Conservation (phyloP, 345 rosid genomes). For the Heritiera fomes region DNA sequence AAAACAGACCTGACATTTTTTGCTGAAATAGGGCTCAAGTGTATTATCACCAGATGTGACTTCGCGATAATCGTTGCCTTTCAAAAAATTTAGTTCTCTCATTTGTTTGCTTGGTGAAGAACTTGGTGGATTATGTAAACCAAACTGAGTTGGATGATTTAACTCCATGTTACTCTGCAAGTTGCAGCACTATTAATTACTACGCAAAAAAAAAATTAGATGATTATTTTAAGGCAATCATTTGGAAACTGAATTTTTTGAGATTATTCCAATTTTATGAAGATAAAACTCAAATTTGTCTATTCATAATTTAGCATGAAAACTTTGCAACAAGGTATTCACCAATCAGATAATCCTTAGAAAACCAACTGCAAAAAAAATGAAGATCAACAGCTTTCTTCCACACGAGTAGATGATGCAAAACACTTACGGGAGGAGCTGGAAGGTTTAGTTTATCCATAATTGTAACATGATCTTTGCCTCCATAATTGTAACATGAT, state of each 20-base stretch:
- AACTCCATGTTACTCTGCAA: constrained; percentile 28
- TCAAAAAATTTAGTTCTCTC: constrained; percentile 38
- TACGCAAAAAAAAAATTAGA: neutral
- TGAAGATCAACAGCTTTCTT: neutral
- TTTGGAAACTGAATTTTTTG: neutral
- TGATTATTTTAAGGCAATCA: neutral
- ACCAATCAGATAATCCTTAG: neutral
- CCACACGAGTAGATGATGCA: neutral
- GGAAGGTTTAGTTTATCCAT: neutral
- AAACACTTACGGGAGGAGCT: neutral
- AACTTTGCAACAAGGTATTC: neutral
- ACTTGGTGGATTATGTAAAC: constrained; percentile 28
- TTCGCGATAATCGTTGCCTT: constrained; percentile 29
- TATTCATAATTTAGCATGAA: constrained; percentile 2
- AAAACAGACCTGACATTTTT: constrained; percentile 48
- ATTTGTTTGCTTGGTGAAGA: constrained; percentile 31
- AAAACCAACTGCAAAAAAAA: neutral
- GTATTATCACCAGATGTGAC: constrained; percentile 39
- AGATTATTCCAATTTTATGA: constrained; percentile 13
- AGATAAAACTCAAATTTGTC: neutral
- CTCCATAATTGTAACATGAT: neutral
- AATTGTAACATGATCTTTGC: neutral
- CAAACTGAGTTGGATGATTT: constrained; percentile 29
- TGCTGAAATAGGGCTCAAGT: constrained; percentile 28
- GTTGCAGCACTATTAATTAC: constrained; percentile 12